These are phyloP conservation scores for Erythrophleum fordii DNA, from an alignment of 306 rosid species.

Conservation along the genomic window DNA sequence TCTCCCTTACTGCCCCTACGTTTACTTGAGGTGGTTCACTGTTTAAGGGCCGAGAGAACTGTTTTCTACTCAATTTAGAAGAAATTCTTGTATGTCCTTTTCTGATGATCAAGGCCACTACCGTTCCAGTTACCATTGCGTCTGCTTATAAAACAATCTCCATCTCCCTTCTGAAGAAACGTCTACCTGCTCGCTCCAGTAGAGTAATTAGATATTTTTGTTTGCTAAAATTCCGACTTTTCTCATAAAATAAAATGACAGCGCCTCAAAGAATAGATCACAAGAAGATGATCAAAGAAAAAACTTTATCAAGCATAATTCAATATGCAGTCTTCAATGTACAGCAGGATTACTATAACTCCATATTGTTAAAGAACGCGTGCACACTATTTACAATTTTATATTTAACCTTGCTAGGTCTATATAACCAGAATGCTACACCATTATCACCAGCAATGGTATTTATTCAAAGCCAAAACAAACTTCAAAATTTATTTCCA, in stretches of 20 bases:
- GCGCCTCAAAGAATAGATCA: neutral
- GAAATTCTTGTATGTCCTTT: no score
- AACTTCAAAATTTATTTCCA: neutral
- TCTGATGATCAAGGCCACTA: no score
- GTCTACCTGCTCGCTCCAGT: neutral
- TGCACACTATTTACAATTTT: neutral
- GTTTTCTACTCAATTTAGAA: no score
- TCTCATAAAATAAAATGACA: neutral
- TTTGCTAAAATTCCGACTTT: neutral
- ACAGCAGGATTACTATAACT: neutral
- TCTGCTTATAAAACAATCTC: neutral
- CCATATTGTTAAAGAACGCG: neutral
- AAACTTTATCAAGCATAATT: neutral
- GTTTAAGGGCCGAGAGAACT: no score
- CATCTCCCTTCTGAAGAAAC: neutral
- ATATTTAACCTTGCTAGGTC: constrained; percentile 16
- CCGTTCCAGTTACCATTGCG: no score
- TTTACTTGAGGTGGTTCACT: no score
- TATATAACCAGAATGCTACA: neutral
- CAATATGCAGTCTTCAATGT: neutral
- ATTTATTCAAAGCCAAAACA: constrained; percentile 36
- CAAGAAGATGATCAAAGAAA: neutral
- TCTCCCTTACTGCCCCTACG: no score
- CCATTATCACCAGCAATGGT: constrained; percentile 2
- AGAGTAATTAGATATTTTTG: no score